Conservation (phyloP, 148 eudicot species). For the Rhododendron kiyosumense region DNA sequence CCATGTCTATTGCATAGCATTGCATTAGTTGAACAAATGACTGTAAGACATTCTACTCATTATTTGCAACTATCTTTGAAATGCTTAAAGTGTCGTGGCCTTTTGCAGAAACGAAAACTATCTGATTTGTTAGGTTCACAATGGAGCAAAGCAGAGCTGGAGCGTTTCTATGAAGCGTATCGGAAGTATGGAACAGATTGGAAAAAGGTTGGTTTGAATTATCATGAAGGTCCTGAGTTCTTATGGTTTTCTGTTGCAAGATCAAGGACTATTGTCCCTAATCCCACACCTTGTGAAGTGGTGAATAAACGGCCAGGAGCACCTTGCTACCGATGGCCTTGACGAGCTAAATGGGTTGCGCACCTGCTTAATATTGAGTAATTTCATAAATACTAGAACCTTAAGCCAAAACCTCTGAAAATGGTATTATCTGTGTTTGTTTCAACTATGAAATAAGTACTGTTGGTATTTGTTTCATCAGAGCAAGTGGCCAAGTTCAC, state of each 20-base stretch:
- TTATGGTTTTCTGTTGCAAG: background rate
- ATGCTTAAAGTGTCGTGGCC: background rate
- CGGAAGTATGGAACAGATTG: slow-evolving; percentile 95
- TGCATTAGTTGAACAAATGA: background rate
- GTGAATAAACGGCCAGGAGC: background rate
- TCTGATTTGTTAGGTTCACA: slow-evolving; percentile 86
- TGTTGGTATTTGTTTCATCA: background rate
- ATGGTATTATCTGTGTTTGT: background rate
- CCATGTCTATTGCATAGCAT: background rate
- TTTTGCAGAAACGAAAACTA: slow-evolving; percentile 81
- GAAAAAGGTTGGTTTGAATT: slow-evolving; percentile 63
- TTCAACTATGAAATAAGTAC: background rate
- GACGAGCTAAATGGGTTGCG: background rate
- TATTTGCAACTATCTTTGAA: background rate
- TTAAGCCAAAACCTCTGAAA: background rate
- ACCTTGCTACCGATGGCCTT: background rate
- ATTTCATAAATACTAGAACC: background rate
- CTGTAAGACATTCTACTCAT: background rate
- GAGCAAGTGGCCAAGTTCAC: background rate
- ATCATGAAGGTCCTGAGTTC: background rate
- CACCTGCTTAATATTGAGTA: background rate
- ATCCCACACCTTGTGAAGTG: background rate
- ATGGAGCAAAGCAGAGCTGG: slow-evolving; percentile 90
- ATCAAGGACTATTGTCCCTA: background rate
- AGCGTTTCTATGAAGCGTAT: slow-evolving; percentile 85